These are phyloP conservation scores for Globisporangium nodosum DNA, from an alignment of 352 stramenopile genomes.

Conservation along the genomic window DNA sequence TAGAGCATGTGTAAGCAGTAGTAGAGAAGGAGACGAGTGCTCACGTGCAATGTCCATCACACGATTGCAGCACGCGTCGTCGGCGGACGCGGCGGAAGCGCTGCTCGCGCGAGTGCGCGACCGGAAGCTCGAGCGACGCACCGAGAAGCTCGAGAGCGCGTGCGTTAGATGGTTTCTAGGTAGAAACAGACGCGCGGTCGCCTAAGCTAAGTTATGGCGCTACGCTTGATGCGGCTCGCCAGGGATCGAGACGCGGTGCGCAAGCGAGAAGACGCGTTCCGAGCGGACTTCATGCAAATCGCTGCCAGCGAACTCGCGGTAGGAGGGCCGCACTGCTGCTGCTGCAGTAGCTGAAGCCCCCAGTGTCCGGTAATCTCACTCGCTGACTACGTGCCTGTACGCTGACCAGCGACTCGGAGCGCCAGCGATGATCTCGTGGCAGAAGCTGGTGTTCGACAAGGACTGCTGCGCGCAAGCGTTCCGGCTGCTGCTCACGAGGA, in stretches of 20 bases:
- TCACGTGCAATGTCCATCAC: too few species aligned
- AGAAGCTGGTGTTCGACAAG: constrained; percentile 59
- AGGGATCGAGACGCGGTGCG: constrained; percentile 34
- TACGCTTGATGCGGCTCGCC: neutral
- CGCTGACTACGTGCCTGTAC: neutral
- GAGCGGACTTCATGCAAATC: constrained; percentile 53
- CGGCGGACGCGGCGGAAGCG: constrained; percentile 22
- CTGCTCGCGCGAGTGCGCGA: constrained; percentile 25
- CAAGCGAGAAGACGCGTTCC: constrained; percentile 54
- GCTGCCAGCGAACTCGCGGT: constrained; percentile 44
- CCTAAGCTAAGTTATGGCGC: neutral
- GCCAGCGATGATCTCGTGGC: constrained; percentile 50
- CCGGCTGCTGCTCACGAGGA: constrained; percentile 46
- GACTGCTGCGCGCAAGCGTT: constrained; percentile 59
- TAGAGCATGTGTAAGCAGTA: too few species aligned
- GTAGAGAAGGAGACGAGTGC: too few species aligned
- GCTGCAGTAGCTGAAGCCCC: too few species aligned
- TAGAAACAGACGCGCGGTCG: too few species aligned
- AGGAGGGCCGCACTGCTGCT: neutral
- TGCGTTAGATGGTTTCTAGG: constrained; percentile 1
- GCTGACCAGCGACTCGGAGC: constrained; percentile 38
- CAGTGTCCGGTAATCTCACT: neutral
- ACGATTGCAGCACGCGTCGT: constrained; percentile 37
- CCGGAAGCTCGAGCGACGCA: constrained; percentile 40
- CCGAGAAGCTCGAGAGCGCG: constrained; percentile 37